Evolutionary conservation across 139 green algal genomes (phyloP), one percentile per base, ranked within the genome.

Genomic region (Zygnema cylindricum): DNA sequence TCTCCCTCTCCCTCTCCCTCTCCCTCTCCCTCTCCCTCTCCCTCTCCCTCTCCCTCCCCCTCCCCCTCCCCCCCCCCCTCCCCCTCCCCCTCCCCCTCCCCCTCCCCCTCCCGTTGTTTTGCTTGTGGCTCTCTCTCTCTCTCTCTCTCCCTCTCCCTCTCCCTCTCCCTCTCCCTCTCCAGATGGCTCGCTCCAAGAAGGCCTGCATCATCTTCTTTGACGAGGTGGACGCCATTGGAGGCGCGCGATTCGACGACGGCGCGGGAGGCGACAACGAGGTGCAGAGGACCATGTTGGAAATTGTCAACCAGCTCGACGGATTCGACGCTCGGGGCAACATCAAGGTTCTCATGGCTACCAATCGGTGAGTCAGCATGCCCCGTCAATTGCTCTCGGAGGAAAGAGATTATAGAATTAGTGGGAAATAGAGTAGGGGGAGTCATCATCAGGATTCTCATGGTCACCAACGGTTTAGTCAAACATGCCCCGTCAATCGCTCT

Each of bases 171-270:
- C 82, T 16, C 7, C 7, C 33, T 7, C 11, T 41, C 21, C 94
- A 98, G 92, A 99, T 99, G 97, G 97, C 97, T 0, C 93, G 97
- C 2, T 96, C 94, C 55, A 99, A 99, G 88, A 99, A 99, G 94
- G 97, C 97, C 0, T 99, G 97, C 94, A 95, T 99, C 89, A 96
- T 99, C 75, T 99, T 99, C 93, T 99, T 99, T 83, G 97, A 99
- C 81, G 97, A 99, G 94, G 91, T 95, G 23, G 97, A 99, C 88
- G 97, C 97, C 69, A 99, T 99, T 76, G 97, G 97, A 36, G 97
- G 97, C 36, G 97, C 97, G 23, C 96, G 97, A 43, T 98, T 98
- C 88, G 97, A 99, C 81, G 97, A 99, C 86, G 95, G 95, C 32
- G 95, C 95, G 3, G 97, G 97, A 30, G 97, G 97, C 39, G 97